Evolutionary conservation across 192 early-diverging fungal genomes (phyloP), one percentile per base, ranked within the genome.

Genomic region (Haplosporangium gracile): DNA sequence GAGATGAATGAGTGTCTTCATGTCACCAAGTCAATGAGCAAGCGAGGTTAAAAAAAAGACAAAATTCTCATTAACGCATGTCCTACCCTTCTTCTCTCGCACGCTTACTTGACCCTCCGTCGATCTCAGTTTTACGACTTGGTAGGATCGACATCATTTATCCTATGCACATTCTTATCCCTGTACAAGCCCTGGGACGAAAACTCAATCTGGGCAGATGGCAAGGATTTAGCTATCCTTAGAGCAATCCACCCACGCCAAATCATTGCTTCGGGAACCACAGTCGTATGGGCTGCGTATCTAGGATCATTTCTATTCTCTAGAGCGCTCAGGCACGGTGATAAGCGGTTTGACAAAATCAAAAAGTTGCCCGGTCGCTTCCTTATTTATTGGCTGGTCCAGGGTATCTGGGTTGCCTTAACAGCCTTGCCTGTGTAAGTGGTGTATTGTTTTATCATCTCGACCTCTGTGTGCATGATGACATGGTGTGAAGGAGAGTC

Each of bases 361-460:
- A 83, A 78, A 34, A 77, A 43, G 36, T 39, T 73, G 0, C 88
- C 88, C 1, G 18, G 65, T 18, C 70, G 40, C 20, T 85, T 88
- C 57, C 40, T 83, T 34, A 6, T 77, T 51, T 88, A 81, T 53
- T 88, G 88, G 88, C 45, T 88, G 10, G 60, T 88, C 7, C 88
- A 88, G 38, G 82, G 80, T 18, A 53, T 81, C 26, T 88, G 88
- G 88, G 79, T 88, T 4, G 83, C 68, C 4, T 8, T 84, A 26
- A 85, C 88, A n/a, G 81, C 82, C 8, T 65, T 88, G 40, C 88
- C 88, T 32, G 88, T 88, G 81, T 83, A 77, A 18, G 75, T 76
- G 16, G 10, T 36, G 16, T 16, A 22, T 51, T 51, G 3, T 51
- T 22, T 51, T 20, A 20, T 51, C 0, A 3, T 51, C 49, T 15